Base-by-base conservation (phyloP, 495 filamentous ascomycete species). In the Aspergillus baeticus region DNA sequence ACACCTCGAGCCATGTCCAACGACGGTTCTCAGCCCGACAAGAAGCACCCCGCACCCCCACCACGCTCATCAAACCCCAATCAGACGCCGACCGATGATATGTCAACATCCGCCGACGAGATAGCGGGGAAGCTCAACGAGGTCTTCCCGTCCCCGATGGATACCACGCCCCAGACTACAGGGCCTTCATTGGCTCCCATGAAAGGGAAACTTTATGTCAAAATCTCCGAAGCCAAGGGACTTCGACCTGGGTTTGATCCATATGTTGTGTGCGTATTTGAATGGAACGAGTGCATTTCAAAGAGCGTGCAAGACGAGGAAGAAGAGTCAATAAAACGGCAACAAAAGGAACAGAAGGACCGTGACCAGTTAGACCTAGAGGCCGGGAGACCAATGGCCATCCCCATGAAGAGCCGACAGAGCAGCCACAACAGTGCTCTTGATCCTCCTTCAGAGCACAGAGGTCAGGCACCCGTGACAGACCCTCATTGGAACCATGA, bases 401-500 rank as follows among this genome's bases (percentile, higher is more conserved):
- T 98, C 62, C 94, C 94, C 2, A 96, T 96, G 89, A 86, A 86
- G 63, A 96, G 91, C 66, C 84, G 94, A 20, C 93, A 97, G 64
- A 96, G 92, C 72, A 97, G 94, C 70, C 87, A 91, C 69, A 96
- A 91, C 38, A 95, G 91, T 65, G 69, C 87, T 36, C 75, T 80
- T 10, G 90, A 95, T 44, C 79, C 83, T 65, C 81, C 81, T 4
- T 29, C 26, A 43, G 85, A 88, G 14, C 83, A 86, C 63, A 88
- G 88, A 67, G 82, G 75, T 10, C 74, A 74, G 34, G 79, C 80
- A 52, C 86, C 85, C 17, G 87, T 91, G 51, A 95, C 91, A 15
- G 87, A 91, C 64, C 95, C 95, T 1, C 89, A 90, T 59, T 98
- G 94, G 94, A 89, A 95, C 69, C 92, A 96, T 51, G 92, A 95